Evolutionary conservation across 2,329 filamentous ascomycete species (phyloP).

Genomic region (Pseudogymnoascus sp.): DNA sequence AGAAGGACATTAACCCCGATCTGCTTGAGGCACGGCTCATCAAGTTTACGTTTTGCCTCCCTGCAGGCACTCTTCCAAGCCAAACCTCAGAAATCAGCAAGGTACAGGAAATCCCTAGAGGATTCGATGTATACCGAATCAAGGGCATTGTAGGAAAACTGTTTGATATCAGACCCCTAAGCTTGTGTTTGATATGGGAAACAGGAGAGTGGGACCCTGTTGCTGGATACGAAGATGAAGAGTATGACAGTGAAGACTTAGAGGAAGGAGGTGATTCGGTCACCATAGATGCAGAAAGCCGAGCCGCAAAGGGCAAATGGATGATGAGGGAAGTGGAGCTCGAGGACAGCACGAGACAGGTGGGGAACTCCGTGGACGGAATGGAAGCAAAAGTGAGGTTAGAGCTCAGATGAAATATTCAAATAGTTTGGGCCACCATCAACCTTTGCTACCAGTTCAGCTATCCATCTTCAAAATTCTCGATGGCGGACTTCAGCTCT

Average conservation of each 20-base stretch:
- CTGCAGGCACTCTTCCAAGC: slow-evolving; percentile 15
- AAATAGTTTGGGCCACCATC: neutral
- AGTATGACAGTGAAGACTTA: slow-evolving; percentile 44
- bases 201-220: slow-evolving; percentile 86
- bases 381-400: slow-evolving; percentile 62
- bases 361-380: slow-evolving; percentile 77
- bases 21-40: slow-evolving; percentile 74
- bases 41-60: slow-evolving; percentile 45
- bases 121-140: slow-evolving; percentile 71
- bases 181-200: slow-evolving; percentile 68
- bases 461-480: neutral
- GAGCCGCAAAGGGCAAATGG: slow-evolving; percentile 45
- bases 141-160: slow-evolving; percentile 67
- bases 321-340: slow-evolving; percentile 73
- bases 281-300: slow-evolving; percentile 10
- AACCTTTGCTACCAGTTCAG: slow-evolving; percentile 19
- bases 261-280: slow-evolving; percentile 35
- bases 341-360: slow-evolving; percentile 65
- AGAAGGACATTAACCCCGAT: slow-evolving; percentile 56
- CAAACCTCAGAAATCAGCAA: slow-evolving; percentile 19
- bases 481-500: neutral
- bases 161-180: slow-evolving; percentile 57
- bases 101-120: slow-evolving; percentile 53
- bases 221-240: slow-evolving; percentile 50
- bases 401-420: slow-evolving; percentile 34